phyloP scores from a whole-genome alignment of 768 basidiomycete genomes.

The Termitomyces sp. region DNA sequence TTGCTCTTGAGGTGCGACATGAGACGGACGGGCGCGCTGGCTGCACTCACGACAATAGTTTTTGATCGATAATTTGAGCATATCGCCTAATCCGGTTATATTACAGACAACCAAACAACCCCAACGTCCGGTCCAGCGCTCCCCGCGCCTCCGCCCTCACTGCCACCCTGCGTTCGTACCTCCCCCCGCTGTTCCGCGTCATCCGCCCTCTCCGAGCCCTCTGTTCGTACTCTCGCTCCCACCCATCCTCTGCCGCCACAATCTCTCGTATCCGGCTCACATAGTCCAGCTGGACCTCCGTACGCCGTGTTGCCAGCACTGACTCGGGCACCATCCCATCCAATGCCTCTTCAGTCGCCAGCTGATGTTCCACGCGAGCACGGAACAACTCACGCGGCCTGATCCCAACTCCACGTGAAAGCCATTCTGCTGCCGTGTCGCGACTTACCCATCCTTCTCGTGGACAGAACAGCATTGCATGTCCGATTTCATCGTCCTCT shows the following conservation, averaged over 20 bases:
- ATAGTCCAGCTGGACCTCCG: slow-evolving; percentile 59
- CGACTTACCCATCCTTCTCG: slow-evolving; percentile 13
- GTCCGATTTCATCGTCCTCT: slow-evolving; percentile 56
- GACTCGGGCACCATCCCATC: slow-evolving; percentile 40
- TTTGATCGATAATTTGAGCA: slow-evolving; percentile 23
- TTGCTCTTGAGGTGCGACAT: slow-evolving; percentile 4
- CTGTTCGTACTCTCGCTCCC: slow-evolving; percentile 26
- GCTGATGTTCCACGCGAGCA: slow-evolving; percentile 41
- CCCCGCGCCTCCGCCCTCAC: slow-evolving; percentile 33
- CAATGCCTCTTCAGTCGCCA: slow-evolving; percentile 40
- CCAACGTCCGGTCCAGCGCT: slow-evolving; percentile 23
- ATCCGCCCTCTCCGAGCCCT: slow-evolving; percentile 30
- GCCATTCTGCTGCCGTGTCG: slow-evolving; percentile 32
- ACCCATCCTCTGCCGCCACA: slow-evolving; percentile 57
- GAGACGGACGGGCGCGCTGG: background rate
- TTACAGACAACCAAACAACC: slow-evolving; percentile 30
- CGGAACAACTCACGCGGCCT: slow-evolving; percentile 27
- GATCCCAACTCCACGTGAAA: slow-evolving; percentile 35
- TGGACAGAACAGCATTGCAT: slow-evolving; percentile 34
- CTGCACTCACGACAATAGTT: background rate
- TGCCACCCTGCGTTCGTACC: slow-evolving; percentile 37
- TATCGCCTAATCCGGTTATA: slow-evolving; percentile 36
- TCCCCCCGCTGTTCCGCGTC: slow-evolving; percentile 54
- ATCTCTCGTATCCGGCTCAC: slow-evolving; percentile 64
- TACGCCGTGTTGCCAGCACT: slow-evolving; percentile 37